These are phyloP conservation scores for Deinandra increscens DNA, from an alignment of 129 eudicot genomes.

Conservation along the genomic window DNA sequence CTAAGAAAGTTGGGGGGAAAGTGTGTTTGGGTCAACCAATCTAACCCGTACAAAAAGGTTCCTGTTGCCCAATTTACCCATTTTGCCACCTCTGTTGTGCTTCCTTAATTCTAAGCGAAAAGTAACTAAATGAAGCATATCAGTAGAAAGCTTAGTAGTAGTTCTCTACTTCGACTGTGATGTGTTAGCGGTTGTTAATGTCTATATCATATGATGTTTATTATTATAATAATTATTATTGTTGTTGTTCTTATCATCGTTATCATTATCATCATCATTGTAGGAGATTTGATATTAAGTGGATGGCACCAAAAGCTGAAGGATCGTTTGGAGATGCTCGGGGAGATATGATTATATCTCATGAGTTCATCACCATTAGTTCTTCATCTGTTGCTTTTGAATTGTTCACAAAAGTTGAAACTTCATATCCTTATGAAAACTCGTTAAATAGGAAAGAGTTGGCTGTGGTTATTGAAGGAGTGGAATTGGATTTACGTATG, in stretches of 20 bases:
- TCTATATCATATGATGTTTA: neutral
- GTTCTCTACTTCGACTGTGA: constrained; percentile 3
- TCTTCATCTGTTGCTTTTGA: constrained; percentile 95
- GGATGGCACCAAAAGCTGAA: constrained; percentile 99
- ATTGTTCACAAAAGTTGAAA: constrained; percentile 59
- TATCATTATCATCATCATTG: constrained; percentile 7
- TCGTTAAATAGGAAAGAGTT: constrained; percentile 43
- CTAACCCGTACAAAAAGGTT: neutral
- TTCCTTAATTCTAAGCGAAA: neutral
- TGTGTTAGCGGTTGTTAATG: constrained; percentile 11
- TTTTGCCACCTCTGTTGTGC: neutral
- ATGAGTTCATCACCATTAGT: constrained; percentile 74
- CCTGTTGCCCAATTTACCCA: neutral
- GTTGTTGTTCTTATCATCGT: no score
- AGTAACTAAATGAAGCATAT: neutral
- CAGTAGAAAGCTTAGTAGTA: constrained; percentile 7
- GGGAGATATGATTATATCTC: constrained; percentile 92
- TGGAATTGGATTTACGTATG: constrained; percentile 89
- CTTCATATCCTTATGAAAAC: constrained; percentile 61
- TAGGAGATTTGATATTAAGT: constrained; percentile 97
- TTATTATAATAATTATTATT: neutral
- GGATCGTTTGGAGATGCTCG: constrained; percentile 96
- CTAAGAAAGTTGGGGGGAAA: no score
- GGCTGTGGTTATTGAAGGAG: constrained; percentile 77
- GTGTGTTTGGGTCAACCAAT: no score